Percentiles rank a stretch among this genome's conserved stretches.
These are phyloP conservation scores for Fusarium subglutinans DNA, from an alignment of 2,329 filamentous ascomycete species.

Conservation along the genomic window DNA sequence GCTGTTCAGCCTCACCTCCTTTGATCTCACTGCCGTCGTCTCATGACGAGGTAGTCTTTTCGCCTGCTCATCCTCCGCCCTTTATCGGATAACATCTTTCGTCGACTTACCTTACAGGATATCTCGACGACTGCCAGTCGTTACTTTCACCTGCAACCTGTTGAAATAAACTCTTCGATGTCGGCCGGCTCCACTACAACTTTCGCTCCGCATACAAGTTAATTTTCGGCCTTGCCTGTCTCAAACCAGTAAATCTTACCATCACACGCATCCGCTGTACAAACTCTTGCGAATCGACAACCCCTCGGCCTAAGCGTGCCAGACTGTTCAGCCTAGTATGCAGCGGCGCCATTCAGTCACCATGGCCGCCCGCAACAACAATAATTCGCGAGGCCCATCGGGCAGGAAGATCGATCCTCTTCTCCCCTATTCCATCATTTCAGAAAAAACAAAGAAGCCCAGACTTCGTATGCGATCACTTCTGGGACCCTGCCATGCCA, in stretches of 20 bases:
- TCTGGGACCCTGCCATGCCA: slow-evolving; percentile 62
- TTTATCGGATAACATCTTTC: slow-evolving; percentile 39
- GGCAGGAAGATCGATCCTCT: slow-evolving; percentile 47
- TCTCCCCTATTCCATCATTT: slow-evolving; percentile 46
- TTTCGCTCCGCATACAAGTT: slow-evolving; percentile 35
- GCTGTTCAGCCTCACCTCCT: slow-evolving; percentile 22
- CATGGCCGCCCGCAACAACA: slow-evolving; percentile 50
- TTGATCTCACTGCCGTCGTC: slow-evolving; percentile 34
- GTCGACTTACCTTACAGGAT: slow-evolving; percentile 39
- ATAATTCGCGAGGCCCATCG: slow-evolving; percentile 45
- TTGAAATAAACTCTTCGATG: slow-evolving; percentile 40
- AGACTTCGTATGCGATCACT: slow-evolving; percentile 56
- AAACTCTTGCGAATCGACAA: slow-evolving; percentile 12
- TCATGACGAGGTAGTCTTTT: slow-evolving; percentile 39
- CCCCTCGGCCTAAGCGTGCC: slow-evolving; percentile 31
- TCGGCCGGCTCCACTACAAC: slow-evolving; percentile 42
- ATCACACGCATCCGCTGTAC: slow-evolving; percentile 13
- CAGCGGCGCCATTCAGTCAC: slow-evolving; percentile 46
- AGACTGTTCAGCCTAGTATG: slow-evolving; percentile 40
- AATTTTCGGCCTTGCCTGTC: slow-evolving; percentile 22
- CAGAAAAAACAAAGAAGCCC: slow-evolving; percentile 47
- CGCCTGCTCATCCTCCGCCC: slow-evolving; percentile 25
- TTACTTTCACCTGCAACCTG: slow-evolving; percentile 38
- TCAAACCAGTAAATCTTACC: slow-evolving; percentile 12
- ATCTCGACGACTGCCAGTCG: slow-evolving; percentile 45